A percentile compares a stretch with the other conserved stretches of the same genome.
These are phyloP conservation scores for Euphorbia schlechtendalii DNA, from an alignment of 441 rosid genomes.

Conservation along the genomic window DNA sequence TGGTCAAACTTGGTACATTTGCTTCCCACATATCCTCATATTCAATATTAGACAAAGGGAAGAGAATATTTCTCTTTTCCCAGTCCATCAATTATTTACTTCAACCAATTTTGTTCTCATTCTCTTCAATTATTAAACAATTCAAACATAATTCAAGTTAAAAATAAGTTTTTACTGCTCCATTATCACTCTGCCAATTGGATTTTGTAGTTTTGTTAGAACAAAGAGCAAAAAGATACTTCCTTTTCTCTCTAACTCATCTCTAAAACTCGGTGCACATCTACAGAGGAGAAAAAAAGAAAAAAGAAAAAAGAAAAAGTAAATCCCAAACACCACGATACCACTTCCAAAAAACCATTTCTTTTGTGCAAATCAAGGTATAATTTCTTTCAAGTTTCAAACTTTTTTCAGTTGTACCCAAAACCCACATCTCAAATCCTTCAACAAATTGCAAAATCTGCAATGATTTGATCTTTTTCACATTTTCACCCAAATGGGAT, in stretches of 20 bases:
- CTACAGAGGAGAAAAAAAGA: slow-evolving; percentile 28
- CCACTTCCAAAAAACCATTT: slow-evolving; percentile 16
- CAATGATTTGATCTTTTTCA: slow-evolving; percentile 51
- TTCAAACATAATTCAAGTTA: no score
- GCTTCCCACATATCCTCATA: slow-evolving; percentile 15
- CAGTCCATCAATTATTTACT: slow-evolving; percentile 6
- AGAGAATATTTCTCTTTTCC: slow-evolving; percentile 19
- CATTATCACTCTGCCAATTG: slow-evolving; percentile 15
- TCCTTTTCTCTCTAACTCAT: slow-evolving; percentile 2
- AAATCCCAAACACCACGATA: slow-evolving; percentile 4
- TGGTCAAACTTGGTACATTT: slow-evolving; percentile 28
- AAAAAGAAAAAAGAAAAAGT: slow-evolving; percentile 20
- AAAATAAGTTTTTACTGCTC: background rate
- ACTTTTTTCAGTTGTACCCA: slow-evolving; percentile 21
- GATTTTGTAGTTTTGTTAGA: slow-evolving; percentile 16
- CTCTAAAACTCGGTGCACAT: slow-evolving; percentile 28
- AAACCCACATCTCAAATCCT: slow-evolving; percentile 28
- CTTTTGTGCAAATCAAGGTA: slow-evolving; percentile 24
- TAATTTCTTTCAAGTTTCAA: slow-evolving; percentile 11
- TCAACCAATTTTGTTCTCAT: slow-evolving; percentile 29
- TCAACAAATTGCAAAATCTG: slow-evolving; percentile 20
- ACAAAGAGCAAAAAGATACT: slow-evolving; percentile 18
- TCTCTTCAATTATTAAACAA: slow-evolving; percentile 25
- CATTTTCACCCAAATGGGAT: slow-evolving; percentile 40
- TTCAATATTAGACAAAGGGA: background rate